Percentiles rank a stretch among this genome's conserved stretches.
Evolutionary conservation across 2,329 filamentous ascomycete species (phyloP).

Genomic region (Aureobasidium sp.): DNA sequence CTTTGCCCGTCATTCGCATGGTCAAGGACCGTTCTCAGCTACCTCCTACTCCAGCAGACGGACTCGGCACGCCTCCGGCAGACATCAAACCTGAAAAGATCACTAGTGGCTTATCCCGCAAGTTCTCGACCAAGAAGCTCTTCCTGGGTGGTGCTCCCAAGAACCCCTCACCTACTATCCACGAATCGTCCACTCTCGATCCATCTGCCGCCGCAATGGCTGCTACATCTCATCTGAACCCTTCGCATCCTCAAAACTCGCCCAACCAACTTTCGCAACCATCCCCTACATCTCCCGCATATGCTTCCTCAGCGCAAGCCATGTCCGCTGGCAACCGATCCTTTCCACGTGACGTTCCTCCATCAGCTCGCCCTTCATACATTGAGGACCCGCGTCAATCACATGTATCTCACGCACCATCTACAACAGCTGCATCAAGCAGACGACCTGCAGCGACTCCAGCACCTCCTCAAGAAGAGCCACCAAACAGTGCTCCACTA

Average conservation of each 20-base stretch:
- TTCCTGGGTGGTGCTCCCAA: conserved; percentile 43
- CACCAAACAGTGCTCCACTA: conserved; percentile 8
- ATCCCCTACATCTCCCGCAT: conserved; percentile 45
- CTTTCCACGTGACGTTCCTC: conserved; percentile 25
- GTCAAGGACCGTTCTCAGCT: conserved; percentile 89
- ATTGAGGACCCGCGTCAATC: conserved; percentile 18
- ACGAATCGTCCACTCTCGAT: conserved; percentile 38
- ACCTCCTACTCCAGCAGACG: conserved; percentile 48
- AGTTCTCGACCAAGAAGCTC: conserved; percentile 47
- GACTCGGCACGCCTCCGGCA: conserved; percentile 16
- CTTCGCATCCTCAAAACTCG: conserved; percentile 40
- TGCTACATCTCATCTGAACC: conserved; percentile 44
- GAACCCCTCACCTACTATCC: conserved; percentile 45
- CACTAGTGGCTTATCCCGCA: conserved; percentile 41
- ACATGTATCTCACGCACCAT: conserved; percentile 23
- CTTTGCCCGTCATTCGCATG: conserved; percentile 81
- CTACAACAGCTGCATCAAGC: conserved; percentile 24
- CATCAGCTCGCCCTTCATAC: conserved; percentile 18
- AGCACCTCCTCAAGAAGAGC: conserved; percentile 15
- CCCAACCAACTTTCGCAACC: conserved; percentile 34
- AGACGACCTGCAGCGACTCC: conserved; percentile 15
- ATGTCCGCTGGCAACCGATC: conserved; percentile 22
- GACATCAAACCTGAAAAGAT: conserved; percentile 17
- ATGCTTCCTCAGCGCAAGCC: conserved; percentile 27
- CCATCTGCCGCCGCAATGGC: conserved; percentile 45